Evolutionary conservation across 768 basidiomycete genomes (phyloP).

Genomic region (Rhizopogon salebrosus): DNA sequence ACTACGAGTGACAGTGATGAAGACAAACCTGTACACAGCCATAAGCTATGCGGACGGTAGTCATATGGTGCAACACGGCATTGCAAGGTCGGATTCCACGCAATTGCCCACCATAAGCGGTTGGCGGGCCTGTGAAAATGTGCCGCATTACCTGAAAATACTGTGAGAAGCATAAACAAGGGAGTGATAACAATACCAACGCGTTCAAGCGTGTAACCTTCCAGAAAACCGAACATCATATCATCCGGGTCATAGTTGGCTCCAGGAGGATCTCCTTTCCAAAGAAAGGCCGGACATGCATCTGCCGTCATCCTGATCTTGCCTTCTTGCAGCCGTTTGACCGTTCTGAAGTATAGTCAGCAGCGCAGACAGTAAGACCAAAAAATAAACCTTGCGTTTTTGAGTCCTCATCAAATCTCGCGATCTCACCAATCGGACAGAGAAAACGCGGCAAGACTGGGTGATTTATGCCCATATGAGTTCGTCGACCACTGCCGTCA

Average conservation of each 20-base stretch:
- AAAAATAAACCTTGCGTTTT: background rate
- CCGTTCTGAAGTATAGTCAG: background rate
- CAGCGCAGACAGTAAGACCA: background rate
- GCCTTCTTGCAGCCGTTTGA: background rate
- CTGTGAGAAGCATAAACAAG: background rate
- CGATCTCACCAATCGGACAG: background rate
- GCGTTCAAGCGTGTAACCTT: background rate
- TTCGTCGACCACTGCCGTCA: background rate
- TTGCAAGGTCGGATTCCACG: too few species aligned
- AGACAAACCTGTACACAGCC: too few species aligned
- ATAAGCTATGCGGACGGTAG: too few species aligned
- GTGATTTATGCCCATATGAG: constrained; percentile 1
- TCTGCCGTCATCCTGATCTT: background rate
- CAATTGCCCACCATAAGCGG: too few species aligned
- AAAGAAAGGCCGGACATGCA: background rate
- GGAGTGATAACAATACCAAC: background rate
- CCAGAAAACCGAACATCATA: background rate
- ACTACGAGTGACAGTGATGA: too few species aligned
- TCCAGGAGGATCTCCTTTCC: background rate
- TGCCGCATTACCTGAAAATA: too few species aligned
- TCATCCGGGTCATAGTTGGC: background rate
- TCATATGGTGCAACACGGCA: too few species aligned
- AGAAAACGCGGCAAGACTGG: background rate
- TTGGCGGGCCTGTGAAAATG: too few species aligned
- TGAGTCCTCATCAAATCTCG: background rate